Conservation (phyloP, 495 filamentous ascomycete genomes). For the Penicillium cataractarum region DNA sequence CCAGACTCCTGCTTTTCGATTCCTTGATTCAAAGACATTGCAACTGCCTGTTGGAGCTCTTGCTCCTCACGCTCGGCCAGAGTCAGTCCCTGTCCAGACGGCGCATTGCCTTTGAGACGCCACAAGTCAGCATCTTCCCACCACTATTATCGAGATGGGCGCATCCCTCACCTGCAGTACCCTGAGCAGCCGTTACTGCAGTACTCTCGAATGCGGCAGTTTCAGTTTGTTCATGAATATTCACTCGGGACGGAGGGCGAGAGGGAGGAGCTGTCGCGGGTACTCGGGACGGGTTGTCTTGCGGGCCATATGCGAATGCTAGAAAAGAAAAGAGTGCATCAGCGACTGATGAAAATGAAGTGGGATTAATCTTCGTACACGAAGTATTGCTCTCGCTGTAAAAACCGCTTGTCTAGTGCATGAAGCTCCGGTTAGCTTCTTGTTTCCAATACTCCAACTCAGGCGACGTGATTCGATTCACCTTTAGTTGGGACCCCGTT, state of each 20-base stretch:
- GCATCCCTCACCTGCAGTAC: conserved; percentile 25
- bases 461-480: conserved; percentile 17
- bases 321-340: conserved; percentile 8
- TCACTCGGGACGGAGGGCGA: conserved; percentile 69
- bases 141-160: conserved; percentile 3
- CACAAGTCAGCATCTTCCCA: conserved; percentile 17
- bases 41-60: conserved; percentile 61
- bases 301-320: conserved; percentile 62
- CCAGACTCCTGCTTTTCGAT: conserved; percentile 61
- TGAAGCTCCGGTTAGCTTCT: conserved; percentile 17
- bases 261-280: conserved; percentile 59
- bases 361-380: conserved; percentile 17
- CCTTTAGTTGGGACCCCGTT: conserved; percentile 40
- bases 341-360: conserved; percentile 1
- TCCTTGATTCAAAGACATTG: conserved; percentile 53
- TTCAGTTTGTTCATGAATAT: conserved; percentile 42
- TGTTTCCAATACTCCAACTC: background rate
- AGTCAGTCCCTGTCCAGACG: conserved; percentile 47
- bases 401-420: conserved; percentile 24
- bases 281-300: conserved; percentile 50
- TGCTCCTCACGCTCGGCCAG: conserved; percentile 58
- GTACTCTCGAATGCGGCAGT: conserved; percentile 14
- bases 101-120: conserved; percentile 30
- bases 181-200: conserved; percentile 20
- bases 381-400: conserved; percentile 30